Conservation (phyloP, 2,329 filamentous ascomycete species). For the Rhinocladiella mackenziei region DNA sequence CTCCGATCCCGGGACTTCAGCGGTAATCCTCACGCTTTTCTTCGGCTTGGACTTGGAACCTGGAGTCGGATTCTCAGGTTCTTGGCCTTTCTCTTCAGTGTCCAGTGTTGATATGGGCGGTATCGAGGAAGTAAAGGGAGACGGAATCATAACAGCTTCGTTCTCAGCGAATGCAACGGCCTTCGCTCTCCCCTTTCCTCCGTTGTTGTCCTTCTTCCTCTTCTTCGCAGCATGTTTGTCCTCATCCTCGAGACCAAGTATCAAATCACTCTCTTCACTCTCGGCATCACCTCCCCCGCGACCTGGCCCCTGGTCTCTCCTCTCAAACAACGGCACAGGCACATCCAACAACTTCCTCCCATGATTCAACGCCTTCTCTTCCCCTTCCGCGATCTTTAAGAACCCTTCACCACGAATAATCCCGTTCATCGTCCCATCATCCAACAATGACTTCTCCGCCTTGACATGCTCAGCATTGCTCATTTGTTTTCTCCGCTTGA, state of each 20-base stretch:
- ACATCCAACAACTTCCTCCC: conserved; percentile 13
- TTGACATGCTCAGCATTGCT: conserved; percentile 53
- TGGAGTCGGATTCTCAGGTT: no score
- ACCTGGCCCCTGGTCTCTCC: conserved; percentile 3
- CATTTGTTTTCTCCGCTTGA: conserved; percentile 70
- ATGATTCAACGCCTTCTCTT: conserved; percentile 17
- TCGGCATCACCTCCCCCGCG: not conserved
- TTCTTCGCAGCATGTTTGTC: conserved; percentile 4
- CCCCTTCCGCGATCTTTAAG: conserved; percentile 40
- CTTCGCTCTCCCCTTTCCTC: conserved; percentile 1
- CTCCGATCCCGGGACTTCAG: no score
- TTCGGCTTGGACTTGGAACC: conserved; percentile 6
- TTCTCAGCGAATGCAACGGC: not conserved
- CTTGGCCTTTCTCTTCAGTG: no score
- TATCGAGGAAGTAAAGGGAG: not conserved
- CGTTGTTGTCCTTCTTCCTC: conserved; percentile 2
- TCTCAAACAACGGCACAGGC: conserved; percentile 19
- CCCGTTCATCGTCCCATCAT: conserved; percentile 55
- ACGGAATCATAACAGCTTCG: not conserved
- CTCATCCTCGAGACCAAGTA: conserved; percentile 12
- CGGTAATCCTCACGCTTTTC: conserved; percentile 16
- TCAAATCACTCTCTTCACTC: conserved; percentile 5
- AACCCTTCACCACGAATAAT: conserved; percentile 57
- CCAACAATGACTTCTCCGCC: conserved; percentile 55
- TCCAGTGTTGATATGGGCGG: not conserved